phyloP scores from a whole-genome alignment of 345 rosid genomes.

The Acer campestre region DNA sequence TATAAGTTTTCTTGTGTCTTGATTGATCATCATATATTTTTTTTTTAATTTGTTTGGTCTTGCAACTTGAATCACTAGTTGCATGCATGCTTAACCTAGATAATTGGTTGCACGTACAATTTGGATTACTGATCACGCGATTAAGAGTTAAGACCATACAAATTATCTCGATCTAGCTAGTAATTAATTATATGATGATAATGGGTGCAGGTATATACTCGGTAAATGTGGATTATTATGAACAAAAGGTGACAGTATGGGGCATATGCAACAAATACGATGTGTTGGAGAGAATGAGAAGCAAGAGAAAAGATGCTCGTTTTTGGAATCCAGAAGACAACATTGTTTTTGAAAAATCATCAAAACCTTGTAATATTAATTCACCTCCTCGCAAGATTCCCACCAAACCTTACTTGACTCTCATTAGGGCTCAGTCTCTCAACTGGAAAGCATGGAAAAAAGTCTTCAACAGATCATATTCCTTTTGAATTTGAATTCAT shows the following conservation, averaged over 20 bases:
- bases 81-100: too few relatives aligned
- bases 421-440: constrained; percentile 54
- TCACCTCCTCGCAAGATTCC: constrained; percentile 7
- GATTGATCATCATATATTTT: too few relatives aligned
- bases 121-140: too few relatives aligned
- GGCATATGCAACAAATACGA: constrained; percentile 83
- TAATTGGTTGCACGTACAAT: too few relatives aligned
- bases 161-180: too few relatives aligned
- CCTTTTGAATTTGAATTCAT: constrained; percentile 39
- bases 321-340: constrained; percentile 71
- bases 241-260: constrained; percentile 90
- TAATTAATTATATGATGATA: too few relatives aligned
- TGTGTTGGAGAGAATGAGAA: constrained; percentile 56
- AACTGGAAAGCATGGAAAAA: constrained; percentile 63
- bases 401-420: constrained; percentile 35
- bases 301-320: constrained; percentile 77
- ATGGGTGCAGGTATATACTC: constrained; percentile 70
- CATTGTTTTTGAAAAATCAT: constrained; percentile 26
- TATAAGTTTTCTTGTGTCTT: too few relatives aligned
- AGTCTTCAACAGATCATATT: constrained; percentile 62
- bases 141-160: too few relatives aligned
- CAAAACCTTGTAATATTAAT: background rate
- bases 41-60: too few relatives aligned
- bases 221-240: constrained; percentile 60
- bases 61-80: too few relatives aligned